phyloP scores from a whole-genome alignment of 257 asterid genomes.

The Solanum chilense region DNA sequence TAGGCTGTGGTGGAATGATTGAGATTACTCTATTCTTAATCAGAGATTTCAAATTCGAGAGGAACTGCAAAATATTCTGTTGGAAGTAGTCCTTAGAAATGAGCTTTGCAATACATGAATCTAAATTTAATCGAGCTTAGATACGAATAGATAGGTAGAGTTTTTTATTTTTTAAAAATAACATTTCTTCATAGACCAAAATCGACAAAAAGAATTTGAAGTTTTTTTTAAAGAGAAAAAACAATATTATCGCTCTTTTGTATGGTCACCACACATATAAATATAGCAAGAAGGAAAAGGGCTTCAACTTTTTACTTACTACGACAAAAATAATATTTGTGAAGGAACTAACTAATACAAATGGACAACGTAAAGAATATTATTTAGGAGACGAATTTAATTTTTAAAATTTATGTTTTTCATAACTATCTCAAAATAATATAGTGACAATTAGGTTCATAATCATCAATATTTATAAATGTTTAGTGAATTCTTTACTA shows the following conservation, averaged over 20 bases:
- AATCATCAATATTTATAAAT: background rate
- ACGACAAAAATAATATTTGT: background rate
- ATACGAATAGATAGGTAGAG: accelerated
- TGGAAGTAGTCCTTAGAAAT: accelerated
- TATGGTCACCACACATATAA: background rate
- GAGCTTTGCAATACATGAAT: accelerated
- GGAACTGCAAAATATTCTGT: background rate
- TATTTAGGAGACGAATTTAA: background rate
- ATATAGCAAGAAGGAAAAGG: background rate
- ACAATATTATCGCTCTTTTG: background rate
- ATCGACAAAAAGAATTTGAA: background rate
- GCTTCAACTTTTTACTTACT: background rate
- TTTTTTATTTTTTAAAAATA: background rate
- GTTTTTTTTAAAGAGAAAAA: background rate
- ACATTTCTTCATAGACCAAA: background rate
- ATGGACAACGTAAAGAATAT: background rate
- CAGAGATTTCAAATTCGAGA: accelerated
- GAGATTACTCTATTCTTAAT: background rate
- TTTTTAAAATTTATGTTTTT: background rate
- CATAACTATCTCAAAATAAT: background rate
- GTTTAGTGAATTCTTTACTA: background rate
- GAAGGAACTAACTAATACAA: background rate
- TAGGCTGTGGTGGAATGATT: background rate
- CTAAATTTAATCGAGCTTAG: accelerated
- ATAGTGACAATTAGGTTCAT: background rate